Evolutionary conservation across 495 filamentous ascomycete genomes (phyloP), one percentile per base, ranked within the genome.

Genomic region (Xylaria curta): DNA sequence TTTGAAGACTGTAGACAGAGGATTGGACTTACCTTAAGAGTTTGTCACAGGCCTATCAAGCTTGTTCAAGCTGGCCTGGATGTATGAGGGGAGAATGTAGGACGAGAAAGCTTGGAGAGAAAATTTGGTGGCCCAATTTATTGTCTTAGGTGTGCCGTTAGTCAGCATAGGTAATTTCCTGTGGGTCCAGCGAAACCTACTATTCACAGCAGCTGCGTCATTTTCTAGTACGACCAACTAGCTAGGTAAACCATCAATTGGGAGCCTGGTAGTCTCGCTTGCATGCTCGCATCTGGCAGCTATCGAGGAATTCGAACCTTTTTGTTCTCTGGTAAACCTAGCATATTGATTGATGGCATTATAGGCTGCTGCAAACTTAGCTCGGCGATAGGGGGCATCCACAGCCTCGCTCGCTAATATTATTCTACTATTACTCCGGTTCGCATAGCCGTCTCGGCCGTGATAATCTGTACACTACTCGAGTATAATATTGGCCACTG

Each of bases 61-160:
- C 46, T 66, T 36, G 17, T 36, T 66, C 44, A 66, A 66, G 46
- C 63, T 66, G 63, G 46, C 46, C 26, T 44, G 63, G 26, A 21
- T 67, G n/a, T 40, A 21, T 44, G 65, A 56, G 47, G 28, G 28
- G 49, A 12, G 28, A 44, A 26, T 3, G 19, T 1, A 8, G 47
- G 28, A 42, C 7, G 6, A 31, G 42, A 21, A 0, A 54, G 10
- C 0, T 24, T 24, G 21, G 17, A 17, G 56, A n/a, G 49, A 67
- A 56, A 67, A 67, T 67, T 67, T 26, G 28, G 65, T 3, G 49
- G 42, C 42, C 62, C 38, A 40, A 67, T 67, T 67, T 67, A 67
- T 67, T 67, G 49, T 62, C 17, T 33, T 66, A 2, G 38, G 8
- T 38, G 63, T 5, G 9, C 5, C 13, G 12, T 66, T 67, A 54